phyloP scores from a whole-genome alignment of 192 early-diverging fungal species.

The Chytriomyces hyalinus region DNA sequence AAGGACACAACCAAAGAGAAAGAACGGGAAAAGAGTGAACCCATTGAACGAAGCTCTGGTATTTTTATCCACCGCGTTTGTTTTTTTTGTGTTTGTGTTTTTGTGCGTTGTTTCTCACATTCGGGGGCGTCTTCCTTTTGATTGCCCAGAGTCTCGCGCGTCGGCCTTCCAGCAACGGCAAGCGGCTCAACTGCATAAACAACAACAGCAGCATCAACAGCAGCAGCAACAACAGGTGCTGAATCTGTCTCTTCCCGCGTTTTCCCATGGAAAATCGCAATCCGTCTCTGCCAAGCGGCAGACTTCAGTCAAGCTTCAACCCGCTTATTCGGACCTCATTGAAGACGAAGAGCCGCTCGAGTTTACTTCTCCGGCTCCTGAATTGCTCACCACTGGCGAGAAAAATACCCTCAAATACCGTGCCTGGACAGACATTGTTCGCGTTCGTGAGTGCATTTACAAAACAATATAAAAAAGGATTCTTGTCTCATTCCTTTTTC shows the following conservation, averaged over 20 bases:
- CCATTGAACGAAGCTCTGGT: neutral
- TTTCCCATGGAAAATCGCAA: too few species aligned
- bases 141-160: too few species aligned
- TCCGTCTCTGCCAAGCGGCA: too few species aligned
- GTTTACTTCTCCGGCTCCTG: constrained; percentile 7
- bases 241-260: neutral
- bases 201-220: neutral
- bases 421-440: constrained; percentile 29
- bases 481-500: neutral
- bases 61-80: neutral
- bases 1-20: neutral
- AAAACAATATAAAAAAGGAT: neutral
- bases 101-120: neutral
- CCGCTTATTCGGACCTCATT: neutral
- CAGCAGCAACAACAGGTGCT: neutral
- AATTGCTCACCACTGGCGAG: constrained; percentile 14
- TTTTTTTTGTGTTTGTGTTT: neutral
- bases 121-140: too few species aligned
- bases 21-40: neutral
- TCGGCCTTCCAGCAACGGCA: neutral
- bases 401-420: constrained; percentile 14
- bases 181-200: neutral
- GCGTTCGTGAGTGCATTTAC: constrained; percentile 16
- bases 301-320: neutral
- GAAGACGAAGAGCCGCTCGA: neutral